phyloP scores from a whole-genome alignment of 306 rosid genomes.

The apple (Malus domestica) region ASM211411v1 NC_041795.1:15092001-15092500 shows the following conservation, averaged over 20 bases:
- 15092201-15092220: slow-evolving; percentile 37
- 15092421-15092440: too few relatives aligned
- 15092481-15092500: not conserved
- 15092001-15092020: slow-evolving; percentile 39
- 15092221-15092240: slow-evolving; percentile 30
- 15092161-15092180: slow-evolving; percentile 42
- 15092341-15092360: not conserved
- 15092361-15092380: not conserved
- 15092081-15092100: slow-evolving; percentile 46
- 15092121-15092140: slow-evolving; percentile 34
- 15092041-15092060: slow-evolving; percentile 34
- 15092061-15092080: slow-evolving; percentile 40
- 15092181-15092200: slow-evolving; percentile 38
- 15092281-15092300: not conserved
- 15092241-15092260: not conserved
- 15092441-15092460: too few relatives aligned
- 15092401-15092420: too few relatives aligned
- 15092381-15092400: not conserved
- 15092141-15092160: slow-evolving; percentile 37
- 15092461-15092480: too few relatives aligned
- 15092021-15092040: slow-evolving; percentile 47
- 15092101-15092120: slow-evolving; percentile 36
- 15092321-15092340: too few relatives aligned
- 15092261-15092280: not conserved
- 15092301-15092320: not conserved